phyloP scores from a whole-genome alignment of 768 basidiomycete genomes.

The Lactifluus hygrophoroides region DNA sequence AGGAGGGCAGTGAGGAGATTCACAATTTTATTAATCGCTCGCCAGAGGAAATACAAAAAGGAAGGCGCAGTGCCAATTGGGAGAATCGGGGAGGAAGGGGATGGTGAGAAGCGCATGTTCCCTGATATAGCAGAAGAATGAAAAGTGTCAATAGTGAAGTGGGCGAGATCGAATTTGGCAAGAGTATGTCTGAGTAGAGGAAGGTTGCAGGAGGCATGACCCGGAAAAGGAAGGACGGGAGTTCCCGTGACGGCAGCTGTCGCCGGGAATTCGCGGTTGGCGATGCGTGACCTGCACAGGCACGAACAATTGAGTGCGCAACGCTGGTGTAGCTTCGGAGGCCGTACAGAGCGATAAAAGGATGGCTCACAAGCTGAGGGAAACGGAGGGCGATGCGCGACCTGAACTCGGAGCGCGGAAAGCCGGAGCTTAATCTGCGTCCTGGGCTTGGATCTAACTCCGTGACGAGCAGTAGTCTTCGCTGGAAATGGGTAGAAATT shows the following conservation, averaged over 20 bases:
- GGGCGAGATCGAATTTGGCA: conserved; percentile 3
- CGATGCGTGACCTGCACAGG: conserved; percentile 4
- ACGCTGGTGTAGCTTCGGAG: neutral
- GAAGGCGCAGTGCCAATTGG: neutral
- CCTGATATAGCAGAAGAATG: neutral
- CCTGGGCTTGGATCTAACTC: conserved; percentile 2
- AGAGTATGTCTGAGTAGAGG: conserved; percentile 1
- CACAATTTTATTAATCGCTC: neutral
- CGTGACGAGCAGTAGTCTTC: conserved; percentile 12
- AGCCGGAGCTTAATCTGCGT: neutral
- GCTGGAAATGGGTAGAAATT: conserved; percentile 14
- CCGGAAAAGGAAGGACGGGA: conserved; percentile 5
- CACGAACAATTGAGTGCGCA: neutral
- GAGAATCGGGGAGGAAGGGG: no score
- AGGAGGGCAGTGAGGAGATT: neutral
- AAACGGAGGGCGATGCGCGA: neutral
- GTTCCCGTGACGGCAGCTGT: conserved; percentile 17
- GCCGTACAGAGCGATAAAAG: neutral
- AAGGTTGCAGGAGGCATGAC: neutral
- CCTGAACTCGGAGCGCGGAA: neutral
- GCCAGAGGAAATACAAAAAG: no score
- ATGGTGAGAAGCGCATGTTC: neutral
- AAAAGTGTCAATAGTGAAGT: neutral
- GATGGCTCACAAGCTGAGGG: neutral
- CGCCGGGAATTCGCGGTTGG: conserved; percentile 12